phyloP scores from a whole-genome alignment of 108 stramenopile species.

The Hondaea fermentalgiana region DNA sequence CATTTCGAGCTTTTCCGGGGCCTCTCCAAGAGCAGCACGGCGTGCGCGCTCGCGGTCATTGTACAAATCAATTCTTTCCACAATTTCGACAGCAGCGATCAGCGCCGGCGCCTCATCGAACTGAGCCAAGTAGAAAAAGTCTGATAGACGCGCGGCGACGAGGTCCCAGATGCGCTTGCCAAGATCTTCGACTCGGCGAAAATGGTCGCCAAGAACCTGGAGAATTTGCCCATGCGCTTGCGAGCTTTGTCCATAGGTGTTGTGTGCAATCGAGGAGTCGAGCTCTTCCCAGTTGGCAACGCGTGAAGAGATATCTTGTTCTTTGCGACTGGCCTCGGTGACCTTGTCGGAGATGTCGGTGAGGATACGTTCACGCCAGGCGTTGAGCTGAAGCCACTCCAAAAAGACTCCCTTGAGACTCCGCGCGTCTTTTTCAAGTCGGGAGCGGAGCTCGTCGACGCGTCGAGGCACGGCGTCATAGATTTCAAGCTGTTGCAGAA shows the following conservation, averaged over 20 bases:
- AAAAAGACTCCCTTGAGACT: not conserved
- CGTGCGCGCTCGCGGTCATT: not conserved
- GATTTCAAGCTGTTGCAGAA: constrained; percentile 6
- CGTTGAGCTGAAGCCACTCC: constrained; percentile 16
- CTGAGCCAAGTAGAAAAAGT: constrained; percentile 3
- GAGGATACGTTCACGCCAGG: not conserved
- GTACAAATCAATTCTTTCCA: not conserved
- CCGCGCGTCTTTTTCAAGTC: not conserved
- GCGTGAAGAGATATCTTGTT: not conserved
- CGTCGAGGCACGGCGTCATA: not conserved
- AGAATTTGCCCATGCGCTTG: not conserved
- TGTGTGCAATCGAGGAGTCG: not conserved
- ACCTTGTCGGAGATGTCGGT: not conserved
- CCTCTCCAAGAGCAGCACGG: not conserved
- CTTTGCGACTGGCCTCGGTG: constrained; percentile 5
- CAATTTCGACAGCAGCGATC: not conserved
- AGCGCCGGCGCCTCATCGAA: not conserved
- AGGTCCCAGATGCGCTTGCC: not conserved
- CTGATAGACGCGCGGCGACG: not conserved
- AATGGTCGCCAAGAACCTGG: not conserved
- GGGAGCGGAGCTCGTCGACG: not conserved
- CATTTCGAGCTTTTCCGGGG: not conserved
- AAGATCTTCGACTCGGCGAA: not conserved
- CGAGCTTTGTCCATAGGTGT: not conserved
- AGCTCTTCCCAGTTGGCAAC: constrained; percentile 12